Evolutionary conservation across 305 asterid species (phyloP).

Genomic region (Fraxinus velutina): DNA sequence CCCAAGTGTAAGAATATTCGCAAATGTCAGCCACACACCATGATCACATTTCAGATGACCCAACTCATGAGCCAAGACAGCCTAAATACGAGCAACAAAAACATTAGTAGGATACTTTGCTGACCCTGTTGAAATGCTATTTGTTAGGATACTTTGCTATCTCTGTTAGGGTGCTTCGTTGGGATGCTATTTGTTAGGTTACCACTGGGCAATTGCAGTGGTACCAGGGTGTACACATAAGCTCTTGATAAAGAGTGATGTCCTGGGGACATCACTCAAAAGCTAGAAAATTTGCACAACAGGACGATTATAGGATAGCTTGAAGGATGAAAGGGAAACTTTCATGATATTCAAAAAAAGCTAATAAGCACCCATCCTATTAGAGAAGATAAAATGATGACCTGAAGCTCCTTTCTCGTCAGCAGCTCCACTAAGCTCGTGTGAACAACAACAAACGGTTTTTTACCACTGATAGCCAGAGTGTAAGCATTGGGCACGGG

Average conservation of each 20-base stretch:
- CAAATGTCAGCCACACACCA: constrained; percentile 89
- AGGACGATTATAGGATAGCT: not conserved
- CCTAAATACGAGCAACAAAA: constrained; percentile 35
- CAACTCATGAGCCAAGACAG: constrained; percentile 90
- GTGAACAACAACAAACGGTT: constrained; percentile 90
- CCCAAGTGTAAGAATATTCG: constrained; percentile 85
- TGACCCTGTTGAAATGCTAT: not conserved
- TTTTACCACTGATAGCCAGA: constrained; percentile 83
- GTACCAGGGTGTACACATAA: not conserved
- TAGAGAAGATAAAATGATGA: constrained; percentile 28
- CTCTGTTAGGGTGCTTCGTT: not conserved
- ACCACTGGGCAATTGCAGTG: not conserved
- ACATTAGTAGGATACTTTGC: not conserved
- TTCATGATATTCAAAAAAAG: not conserved
- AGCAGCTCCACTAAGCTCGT: constrained; percentile 93
- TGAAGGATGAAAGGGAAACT: not conserved
- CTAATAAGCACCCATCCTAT: not conserved
- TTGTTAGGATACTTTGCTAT: not conserved
- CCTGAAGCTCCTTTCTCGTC: constrained; percentile 86
- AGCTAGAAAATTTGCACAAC: constrained; percentile 5
- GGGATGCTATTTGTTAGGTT: not conserved
- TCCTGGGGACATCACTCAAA: not conserved
- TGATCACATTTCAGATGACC: constrained; percentile 94
- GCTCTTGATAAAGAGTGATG: not conserved
- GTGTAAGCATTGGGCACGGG: constrained; percentile 93